A percentile compares a stretch with the other conserved stretches of the same genome.
Conservation (phyloP, 2,329 filamentous ascomycete species). For the Ophiostoma ulmi region DNA sequence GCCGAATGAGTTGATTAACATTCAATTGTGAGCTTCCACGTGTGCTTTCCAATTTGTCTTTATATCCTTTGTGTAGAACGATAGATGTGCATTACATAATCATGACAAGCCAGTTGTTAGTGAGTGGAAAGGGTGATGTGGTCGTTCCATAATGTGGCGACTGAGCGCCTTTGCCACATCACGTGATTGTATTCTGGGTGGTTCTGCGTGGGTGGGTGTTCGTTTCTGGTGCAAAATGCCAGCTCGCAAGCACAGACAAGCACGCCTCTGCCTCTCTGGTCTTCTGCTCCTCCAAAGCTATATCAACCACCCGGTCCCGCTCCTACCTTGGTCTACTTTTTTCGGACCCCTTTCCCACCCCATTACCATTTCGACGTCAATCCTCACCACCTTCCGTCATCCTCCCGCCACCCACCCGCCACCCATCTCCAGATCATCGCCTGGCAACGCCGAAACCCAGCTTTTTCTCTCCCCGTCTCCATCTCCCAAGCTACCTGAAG, state of each 20-base stretch:
- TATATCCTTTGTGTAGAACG: not conserved
- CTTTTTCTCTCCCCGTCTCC: not conserved
- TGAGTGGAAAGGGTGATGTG: not conserved
- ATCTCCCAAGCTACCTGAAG: not conserved
- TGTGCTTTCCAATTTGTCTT: not conserved
- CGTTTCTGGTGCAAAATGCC: not conserved
- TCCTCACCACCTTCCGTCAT: not conserved
- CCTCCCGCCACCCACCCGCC: not conserved
- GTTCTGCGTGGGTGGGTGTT: not conserved
- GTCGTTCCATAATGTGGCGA: not conserved
- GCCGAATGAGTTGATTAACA: not conserved
- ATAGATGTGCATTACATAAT: not conserved
- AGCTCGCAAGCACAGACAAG: not conserved
- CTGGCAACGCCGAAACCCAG: not conserved
- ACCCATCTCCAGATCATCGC: not conserved
- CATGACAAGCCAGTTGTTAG: not conserved
- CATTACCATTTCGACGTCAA: conserved; percentile 4
- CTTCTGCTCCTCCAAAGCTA: not conserved
- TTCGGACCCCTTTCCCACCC: conserved; percentile 10
- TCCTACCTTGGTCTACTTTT: conserved; percentile 15
- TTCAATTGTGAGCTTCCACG: not conserved
- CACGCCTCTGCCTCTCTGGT: not conserved
- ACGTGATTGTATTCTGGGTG: not conserved
- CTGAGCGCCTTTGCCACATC: not conserved
- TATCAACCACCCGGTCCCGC: conserved; percentile 14